Conservation (phyloP, 1,139 yeast genomes). For the Meyerozyma carpophila region DNA sequence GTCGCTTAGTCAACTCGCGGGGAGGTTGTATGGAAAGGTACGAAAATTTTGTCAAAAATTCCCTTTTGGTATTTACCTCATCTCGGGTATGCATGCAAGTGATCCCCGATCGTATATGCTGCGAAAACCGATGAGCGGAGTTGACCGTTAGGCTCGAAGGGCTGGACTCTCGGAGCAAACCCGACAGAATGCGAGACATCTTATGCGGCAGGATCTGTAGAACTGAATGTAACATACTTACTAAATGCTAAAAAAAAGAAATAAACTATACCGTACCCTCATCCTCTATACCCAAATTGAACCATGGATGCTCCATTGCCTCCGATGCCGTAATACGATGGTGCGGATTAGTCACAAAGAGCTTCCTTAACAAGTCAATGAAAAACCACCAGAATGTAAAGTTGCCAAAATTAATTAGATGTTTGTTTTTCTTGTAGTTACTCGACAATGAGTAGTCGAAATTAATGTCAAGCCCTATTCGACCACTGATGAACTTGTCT, state of each 20-base stretch:
- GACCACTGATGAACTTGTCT: slow-evolving; percentile 39
- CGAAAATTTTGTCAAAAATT: background rate
- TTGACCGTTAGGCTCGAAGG: too few relatives aligned
- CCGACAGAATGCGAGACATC: background rate
- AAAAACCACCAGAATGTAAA: slow-evolving; percentile 76
- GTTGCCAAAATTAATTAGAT: slow-evolving; percentile 40
- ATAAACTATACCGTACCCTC: slow-evolving; percentile 48
- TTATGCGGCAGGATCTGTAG: background rate
- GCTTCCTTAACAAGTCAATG: slow-evolving; percentile 56
- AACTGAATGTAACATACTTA: background rate
- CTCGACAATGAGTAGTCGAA: slow-evolving; percentile 35
- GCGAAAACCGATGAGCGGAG: too few relatives aligned
- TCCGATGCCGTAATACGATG: slow-evolving; percentile 62
- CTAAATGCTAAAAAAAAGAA: background rate
- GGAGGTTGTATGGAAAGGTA: too few relatives aligned
- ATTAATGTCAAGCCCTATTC: slow-evolving; percentile 38
- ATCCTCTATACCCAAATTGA: slow-evolving; percentile 67
- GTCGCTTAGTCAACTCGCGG: too few relatives aligned
- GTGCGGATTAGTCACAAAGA: slow-evolving; percentile 60
- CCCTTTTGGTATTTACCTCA: background rate
- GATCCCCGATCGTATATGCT: too few relatives aligned
- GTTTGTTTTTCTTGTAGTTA: slow-evolving; percentile 38
- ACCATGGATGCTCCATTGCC: slow-evolving; percentile 75
- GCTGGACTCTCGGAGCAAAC: too few relatives aligned
- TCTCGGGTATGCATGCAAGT: too few relatives aligned